A percentile compares a stretch with the other conserved stretches of the same genome.
These are phyloP conservation scores for Tylopilus intermedius DNA, from an alignment of 768 basidiomycete genomes.

Conservation along the genomic window DNA sequence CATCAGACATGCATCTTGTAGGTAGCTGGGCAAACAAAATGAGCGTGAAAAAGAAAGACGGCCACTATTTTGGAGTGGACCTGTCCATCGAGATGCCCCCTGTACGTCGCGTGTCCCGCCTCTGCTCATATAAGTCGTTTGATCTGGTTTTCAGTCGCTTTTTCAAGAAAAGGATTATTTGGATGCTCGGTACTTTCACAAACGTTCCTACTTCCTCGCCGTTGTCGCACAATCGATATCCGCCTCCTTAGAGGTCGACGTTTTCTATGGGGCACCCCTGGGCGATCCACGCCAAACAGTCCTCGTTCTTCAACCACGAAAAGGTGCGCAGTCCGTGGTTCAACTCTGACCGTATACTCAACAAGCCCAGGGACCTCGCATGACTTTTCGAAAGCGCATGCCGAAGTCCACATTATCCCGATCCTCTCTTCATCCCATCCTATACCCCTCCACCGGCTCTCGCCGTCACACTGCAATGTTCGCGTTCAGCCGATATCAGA, in stretches of 20 bases:
- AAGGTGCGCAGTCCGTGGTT: conserved; percentile 40
- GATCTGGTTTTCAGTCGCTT: conserved; percentile 42
- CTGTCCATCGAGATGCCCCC: conserved; percentile 83
- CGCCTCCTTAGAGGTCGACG: conserved; percentile 48
- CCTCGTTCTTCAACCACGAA: conserved; percentile 53
- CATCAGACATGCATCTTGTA: conserved; percentile 68
- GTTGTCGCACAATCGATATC: conserved; percentile 62
- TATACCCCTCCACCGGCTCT: conserved; percentile 62
- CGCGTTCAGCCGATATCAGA: conserved; percentile 34
- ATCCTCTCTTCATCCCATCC: conserved; percentile 55
- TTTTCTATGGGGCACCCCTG: conserved; percentile 51
- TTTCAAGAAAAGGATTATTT: conserved; percentile 96
- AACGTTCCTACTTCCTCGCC: conserved; percentile 85
- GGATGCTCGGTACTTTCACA: conserved; percentile 86
- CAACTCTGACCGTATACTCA: conserved; percentile 6
- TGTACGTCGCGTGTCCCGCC: conserved; percentile 38
- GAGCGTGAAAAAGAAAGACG: conserved; percentile 67
- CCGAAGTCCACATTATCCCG: conserved; percentile 71
- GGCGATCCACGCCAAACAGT: conserved; percentile 64
- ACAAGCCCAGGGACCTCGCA: conserved; percentile 42
- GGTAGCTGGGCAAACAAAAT: conserved; percentile 86
- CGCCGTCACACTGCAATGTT: conserved; percentile 70
- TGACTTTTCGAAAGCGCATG: conserved; percentile 65
- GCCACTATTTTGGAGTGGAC: conserved; percentile 64
- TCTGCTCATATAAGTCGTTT: neutral